Conservation (phyloP, 2,329 filamentous ascomycete genomes). For the Didymella glomerata region DNA sequence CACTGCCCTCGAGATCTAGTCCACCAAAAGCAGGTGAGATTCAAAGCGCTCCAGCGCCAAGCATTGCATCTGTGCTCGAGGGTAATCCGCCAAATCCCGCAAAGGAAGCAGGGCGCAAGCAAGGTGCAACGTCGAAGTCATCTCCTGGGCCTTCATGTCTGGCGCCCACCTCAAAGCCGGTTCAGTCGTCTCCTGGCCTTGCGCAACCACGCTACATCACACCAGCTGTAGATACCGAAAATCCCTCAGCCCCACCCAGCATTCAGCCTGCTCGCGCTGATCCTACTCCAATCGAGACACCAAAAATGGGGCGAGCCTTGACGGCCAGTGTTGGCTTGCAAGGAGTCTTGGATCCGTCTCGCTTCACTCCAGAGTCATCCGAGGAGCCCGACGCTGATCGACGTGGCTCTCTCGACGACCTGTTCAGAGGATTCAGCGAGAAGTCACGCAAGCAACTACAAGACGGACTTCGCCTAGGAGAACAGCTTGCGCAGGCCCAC, state of each 20-base stretch:
- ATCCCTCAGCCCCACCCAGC: slow-evolving; percentile 44
- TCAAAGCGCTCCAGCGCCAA: slow-evolving; percentile 14
- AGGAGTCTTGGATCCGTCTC: slow-evolving; percentile 45
- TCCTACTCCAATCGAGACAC: slow-evolving; percentile 39
- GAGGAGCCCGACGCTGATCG: slow-evolving; percentile 33
- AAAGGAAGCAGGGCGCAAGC: neutral
- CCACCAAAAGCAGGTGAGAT: slow-evolving; percentile 29
- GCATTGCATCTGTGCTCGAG: slow-evolving; percentile 24
- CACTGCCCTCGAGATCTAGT: slow-evolving; percentile 51
- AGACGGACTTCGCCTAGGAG: slow-evolving; percentile 50
- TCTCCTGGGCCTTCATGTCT: slow-evolving; percentile 20
- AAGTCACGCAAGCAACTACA: slow-evolving; percentile 51
- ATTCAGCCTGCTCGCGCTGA: slow-evolving; percentile 32
- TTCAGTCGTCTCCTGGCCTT: slow-evolving; percentile 26
- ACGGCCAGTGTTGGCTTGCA: slow-evolving; percentile 51
- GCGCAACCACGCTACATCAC: slow-evolving; percentile 37
- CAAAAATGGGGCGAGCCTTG: slow-evolving; percentile 47
- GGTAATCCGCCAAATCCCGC: slow-evolving; percentile 26
- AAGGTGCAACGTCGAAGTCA: slow-evolving; percentile 9
- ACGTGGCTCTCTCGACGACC: slow-evolving; percentile 43
- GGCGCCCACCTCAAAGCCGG: slow-evolving; percentile 7
- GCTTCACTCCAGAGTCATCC: slow-evolving; percentile 39
- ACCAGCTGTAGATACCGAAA: slow-evolving; percentile 38
- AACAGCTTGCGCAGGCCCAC: slow-evolving; percentile 46
- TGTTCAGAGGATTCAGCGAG: slow-evolving; percentile 53